Evolutionary conservation across 2,329 filamentous ascomycete species (phyloP).

Genomic region (Tolypocladium ovalisporum): DNA sequence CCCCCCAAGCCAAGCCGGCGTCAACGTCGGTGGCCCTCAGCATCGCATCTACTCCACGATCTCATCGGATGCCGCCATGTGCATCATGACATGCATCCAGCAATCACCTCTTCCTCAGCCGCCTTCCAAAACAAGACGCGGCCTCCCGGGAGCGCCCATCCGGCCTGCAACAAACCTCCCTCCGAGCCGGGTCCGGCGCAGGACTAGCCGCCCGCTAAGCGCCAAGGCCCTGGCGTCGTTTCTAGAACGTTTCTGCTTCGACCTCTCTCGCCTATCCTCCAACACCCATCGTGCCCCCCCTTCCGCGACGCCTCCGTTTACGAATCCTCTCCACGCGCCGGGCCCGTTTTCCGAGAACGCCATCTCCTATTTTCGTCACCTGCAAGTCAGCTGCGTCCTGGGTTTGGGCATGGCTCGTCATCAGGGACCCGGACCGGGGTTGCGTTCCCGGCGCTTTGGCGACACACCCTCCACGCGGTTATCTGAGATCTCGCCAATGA

Average conservation of each 20-base stretch:
- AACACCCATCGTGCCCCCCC: neutral
- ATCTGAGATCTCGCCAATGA: neutral
- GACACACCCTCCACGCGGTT: neutral
- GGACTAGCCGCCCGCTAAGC: neutral
- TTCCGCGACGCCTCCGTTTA: neutral
- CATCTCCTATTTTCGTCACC: neutral
- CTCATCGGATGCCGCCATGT: neutral
- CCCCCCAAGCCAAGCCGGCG: neutral
- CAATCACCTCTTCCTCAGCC: neutral
- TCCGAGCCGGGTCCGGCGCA: neutral
- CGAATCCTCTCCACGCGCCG: neutral
- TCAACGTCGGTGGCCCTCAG: neutral
- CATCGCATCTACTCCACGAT: neutral
- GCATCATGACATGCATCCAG: neutral
- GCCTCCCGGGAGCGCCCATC: neutral
- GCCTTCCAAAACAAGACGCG: neutral
- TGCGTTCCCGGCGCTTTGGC: neutral
- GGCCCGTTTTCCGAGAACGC: too few species aligned
- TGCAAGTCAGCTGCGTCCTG: neutral
- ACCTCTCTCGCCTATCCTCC: neutral
- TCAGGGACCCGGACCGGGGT: neutral
- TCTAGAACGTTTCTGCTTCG: neutral
- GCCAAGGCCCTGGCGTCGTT: neutral
- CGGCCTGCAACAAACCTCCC: neutral
- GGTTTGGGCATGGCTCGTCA: neutral